Percentiles rank a stretch among this genome's conserved stretches.
Conservation (phyloP, 139 green algal species). For the Micractinium conductrix region DNA sequence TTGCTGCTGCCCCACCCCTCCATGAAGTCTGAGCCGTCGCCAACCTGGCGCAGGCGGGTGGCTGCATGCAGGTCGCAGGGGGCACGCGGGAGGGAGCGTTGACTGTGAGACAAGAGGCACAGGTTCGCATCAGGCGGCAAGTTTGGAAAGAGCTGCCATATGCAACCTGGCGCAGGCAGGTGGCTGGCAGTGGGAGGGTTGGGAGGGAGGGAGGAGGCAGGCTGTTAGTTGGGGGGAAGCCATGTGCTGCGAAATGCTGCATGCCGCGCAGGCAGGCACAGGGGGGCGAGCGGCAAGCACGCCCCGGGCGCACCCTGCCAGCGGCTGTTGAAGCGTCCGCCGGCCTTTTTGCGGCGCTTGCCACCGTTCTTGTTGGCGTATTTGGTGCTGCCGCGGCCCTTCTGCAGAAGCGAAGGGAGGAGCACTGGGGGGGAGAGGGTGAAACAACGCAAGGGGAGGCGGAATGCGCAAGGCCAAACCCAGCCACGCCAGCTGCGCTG, state of each 20-base stretch:
- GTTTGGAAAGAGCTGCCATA: not conserved
- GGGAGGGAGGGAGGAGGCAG: too few relatives aligned
- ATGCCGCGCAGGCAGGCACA: too few relatives aligned
- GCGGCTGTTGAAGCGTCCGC: not conserved
- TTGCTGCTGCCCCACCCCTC: conserved; percentile 51
- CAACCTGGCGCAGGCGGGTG: conserved; percentile 47
- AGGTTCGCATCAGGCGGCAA: not conserved
- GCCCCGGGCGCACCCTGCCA: conserved; percentile 6
- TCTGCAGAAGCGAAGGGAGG: conserved; percentile 12
- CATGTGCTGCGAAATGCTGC: too few relatives aligned
- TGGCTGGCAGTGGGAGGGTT: too few relatives aligned
- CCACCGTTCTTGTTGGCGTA: conserved; percentile 21
- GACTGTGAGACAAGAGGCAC: not conserved
- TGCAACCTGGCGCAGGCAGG: too few relatives aligned
- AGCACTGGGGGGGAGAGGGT: not conserved
- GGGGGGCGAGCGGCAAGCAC: too few relatives aligned
- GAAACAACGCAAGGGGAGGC: too few relatives aligned
- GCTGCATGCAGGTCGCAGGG: not conserved
- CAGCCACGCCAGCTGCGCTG: not conserved
- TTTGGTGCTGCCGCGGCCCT: conserved; percentile 45
- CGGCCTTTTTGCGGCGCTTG: conserved; percentile 16
- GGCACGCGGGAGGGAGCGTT: not conserved
- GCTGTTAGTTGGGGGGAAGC: too few relatives aligned
- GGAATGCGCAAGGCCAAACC: not conserved
- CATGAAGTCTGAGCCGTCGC: conserved; percentile 57